phyloP scores from a whole-genome alignment of 306 rosid species.

The Arachis stenosperma region DNA sequence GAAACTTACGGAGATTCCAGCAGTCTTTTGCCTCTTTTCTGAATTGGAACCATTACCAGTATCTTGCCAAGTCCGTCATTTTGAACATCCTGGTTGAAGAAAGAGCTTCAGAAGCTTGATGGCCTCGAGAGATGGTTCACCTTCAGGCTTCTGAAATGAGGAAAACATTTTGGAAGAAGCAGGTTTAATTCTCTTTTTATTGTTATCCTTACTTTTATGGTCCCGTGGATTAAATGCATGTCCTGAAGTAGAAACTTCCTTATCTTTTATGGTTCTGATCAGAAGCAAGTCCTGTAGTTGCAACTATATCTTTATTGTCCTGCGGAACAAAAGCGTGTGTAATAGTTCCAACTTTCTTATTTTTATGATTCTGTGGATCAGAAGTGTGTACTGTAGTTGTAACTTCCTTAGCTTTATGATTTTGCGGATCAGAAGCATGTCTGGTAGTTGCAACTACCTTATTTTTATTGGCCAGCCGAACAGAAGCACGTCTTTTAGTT shows the following conservation, averaged over 20 bases:
- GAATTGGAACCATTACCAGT: constrained; percentile 24
- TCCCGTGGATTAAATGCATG: too few species aligned
- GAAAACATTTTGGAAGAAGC: constrained; percentile 16
- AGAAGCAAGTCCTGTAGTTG: too few species aligned
- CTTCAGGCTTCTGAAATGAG: constrained; percentile 22
- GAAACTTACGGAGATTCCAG: constrained; percentile 44
- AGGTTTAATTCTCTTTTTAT: constrained; percentile 11
- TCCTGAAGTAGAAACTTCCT: too few species aligned
- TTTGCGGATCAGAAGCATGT: too few species aligned
- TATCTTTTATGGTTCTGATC: too few species aligned
- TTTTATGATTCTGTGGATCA: neutral
- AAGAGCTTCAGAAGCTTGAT: constrained; percentile 37
- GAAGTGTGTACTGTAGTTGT: constrained; percentile 18
- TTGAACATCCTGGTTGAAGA: constrained; percentile 15
- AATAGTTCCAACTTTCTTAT: constrained; percentile 9
- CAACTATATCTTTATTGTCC: too few species aligned
- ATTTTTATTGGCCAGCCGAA: too few species aligned
- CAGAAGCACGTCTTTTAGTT: constrained; percentile 4
- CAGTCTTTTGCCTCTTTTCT: constrained; percentile 48
- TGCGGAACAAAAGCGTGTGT: neutral
- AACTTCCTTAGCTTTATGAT: too few species aligned
- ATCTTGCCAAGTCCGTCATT: constrained; percentile 1
- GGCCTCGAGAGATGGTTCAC: constrained; percentile 18
- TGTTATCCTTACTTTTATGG: neutral
- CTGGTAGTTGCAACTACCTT: too few species aligned